phyloP scores from a whole-genome alignment of 441 rosid species.

The Gossypium schwendimanii region DNA sequence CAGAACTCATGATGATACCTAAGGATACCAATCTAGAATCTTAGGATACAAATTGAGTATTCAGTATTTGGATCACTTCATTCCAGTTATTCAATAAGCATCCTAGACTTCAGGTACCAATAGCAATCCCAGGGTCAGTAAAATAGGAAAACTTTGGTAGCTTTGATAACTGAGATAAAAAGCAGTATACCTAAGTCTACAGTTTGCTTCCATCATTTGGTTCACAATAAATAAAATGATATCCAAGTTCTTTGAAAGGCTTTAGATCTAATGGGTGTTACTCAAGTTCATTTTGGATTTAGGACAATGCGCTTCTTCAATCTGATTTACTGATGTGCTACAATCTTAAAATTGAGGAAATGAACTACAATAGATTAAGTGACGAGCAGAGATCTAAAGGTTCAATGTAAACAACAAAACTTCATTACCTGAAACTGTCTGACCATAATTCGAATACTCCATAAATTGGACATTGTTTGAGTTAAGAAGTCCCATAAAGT shows the following conservation, averaged over 20 bases:
- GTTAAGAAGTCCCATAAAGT: conserved; percentile 62
- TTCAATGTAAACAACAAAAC: background rate
- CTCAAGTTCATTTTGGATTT: background rate
- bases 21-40: background rate
- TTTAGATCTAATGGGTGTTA: background rate
- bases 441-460: conserved; percentile 89
- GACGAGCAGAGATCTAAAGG: conserved; percentile 3
- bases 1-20: background rate
- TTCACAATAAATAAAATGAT: background rate
- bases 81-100: background rate
- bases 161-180: background rate
- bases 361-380: background rate
- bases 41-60: background rate
- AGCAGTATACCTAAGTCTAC: background rate
- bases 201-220: background rate
- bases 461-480: conserved; percentile 75
- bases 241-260: background rate
- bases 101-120: background rate
- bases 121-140: background rate
- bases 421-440: conserved; percentile 67
- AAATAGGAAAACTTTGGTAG: background rate
- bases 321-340: background rate
- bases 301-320: background rate
- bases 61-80: conserved; percentile 2
- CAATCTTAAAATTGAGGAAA: conserved; percentile 6